phyloP scores from a whole-genome alignment of 352 stramenopile species.

The Peronospora farinosa region DNA sequence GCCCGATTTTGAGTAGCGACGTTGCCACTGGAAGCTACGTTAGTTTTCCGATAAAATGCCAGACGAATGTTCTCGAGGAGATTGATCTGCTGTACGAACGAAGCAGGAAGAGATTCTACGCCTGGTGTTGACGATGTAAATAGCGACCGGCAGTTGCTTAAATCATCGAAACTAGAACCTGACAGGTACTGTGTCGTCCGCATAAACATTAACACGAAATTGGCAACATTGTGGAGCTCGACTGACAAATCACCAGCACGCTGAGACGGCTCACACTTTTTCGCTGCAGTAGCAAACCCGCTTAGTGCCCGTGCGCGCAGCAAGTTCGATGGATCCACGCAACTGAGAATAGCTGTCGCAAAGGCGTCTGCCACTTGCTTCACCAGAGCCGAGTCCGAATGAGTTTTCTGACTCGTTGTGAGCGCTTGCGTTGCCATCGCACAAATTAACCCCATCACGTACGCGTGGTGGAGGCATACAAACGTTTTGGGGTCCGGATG shows the following conservation, averaged over 20 bases:
- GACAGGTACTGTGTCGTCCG: constrained; percentile 55
- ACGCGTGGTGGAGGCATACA: constrained; percentile 75
- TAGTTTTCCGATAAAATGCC: constrained; percentile 31
- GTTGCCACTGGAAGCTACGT: constrained; percentile 5
- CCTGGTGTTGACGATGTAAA: constrained; percentile 33
- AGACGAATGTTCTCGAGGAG: constrained; percentile 58
- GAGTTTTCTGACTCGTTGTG: constrained; percentile 50
- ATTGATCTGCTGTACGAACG: constrained; percentile 68
- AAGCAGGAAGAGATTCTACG: constrained; percentile 53
- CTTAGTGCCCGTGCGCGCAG: constrained; percentile 46
- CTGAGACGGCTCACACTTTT: constrained; percentile 36
- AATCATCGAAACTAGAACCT: constrained; percentile 50
- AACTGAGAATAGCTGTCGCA: constrained; percentile 65
- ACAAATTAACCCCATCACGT: constrained; percentile 70
- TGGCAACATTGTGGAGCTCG: constrained; percentile 62
- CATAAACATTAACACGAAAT: constrained; percentile 75
- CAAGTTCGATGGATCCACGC: constrained; percentile 58
- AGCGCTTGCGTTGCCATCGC: constrained; percentile 74
- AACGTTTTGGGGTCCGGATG: constrained; percentile 56
- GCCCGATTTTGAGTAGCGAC: constrained; percentile 8
- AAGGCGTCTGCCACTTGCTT: constrained; percentile 72
- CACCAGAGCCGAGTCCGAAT: constrained; percentile 52
- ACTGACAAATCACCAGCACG: constrained; percentile 53
- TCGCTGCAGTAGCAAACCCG: constrained; percentile 52
- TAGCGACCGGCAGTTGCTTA: constrained; percentile 51